A percentile compares a stretch with the other conserved stretches of the same genome.
Evolutionary conservation across 257 asterid species (phyloP).

Genomic region (Agastache rugosa): DNA sequence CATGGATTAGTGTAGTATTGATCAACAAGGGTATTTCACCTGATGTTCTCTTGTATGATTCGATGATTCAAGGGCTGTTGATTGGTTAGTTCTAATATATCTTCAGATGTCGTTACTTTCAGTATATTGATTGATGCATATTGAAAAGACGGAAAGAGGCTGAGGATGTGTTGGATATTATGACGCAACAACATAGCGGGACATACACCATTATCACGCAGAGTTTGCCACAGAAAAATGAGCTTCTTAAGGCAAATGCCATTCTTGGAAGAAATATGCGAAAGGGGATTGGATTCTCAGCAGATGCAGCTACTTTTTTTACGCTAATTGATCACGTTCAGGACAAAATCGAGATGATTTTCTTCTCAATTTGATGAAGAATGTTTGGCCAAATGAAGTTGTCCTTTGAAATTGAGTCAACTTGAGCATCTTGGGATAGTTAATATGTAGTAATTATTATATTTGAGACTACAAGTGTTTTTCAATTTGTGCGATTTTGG

Average conservation of each 20-base stretch:
- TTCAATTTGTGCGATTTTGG: no score
- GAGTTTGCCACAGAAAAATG: not conserved
- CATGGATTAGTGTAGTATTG: not conserved
- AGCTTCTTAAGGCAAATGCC: not conserved
- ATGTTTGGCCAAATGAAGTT: no score
- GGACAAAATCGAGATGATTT: no score
- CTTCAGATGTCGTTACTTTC: not conserved
- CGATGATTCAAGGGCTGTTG: not conserved
- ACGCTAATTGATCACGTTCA: no score
- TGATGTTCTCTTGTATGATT: not conserved
- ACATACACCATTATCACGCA: not conserved
- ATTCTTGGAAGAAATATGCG: not conserved
- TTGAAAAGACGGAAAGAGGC: not conserved
- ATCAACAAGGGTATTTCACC: not conserved
- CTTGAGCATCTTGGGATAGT: no score
- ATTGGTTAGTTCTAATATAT: not conserved
- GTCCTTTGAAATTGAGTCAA: no score
- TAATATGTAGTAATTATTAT: no score
- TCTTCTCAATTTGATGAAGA: no score
- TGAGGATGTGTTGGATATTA: not conserved
- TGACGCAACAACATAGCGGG: not conserved
- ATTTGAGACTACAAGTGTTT: no score
- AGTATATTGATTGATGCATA: not conserved
- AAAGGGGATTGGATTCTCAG: not conserved
- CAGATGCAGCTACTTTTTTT: not conserved